These are phyloP conservation scores for Citrus sinensis DNA, from an alignment of 345 rosid species.

Conservation along the genomic window DNA sequence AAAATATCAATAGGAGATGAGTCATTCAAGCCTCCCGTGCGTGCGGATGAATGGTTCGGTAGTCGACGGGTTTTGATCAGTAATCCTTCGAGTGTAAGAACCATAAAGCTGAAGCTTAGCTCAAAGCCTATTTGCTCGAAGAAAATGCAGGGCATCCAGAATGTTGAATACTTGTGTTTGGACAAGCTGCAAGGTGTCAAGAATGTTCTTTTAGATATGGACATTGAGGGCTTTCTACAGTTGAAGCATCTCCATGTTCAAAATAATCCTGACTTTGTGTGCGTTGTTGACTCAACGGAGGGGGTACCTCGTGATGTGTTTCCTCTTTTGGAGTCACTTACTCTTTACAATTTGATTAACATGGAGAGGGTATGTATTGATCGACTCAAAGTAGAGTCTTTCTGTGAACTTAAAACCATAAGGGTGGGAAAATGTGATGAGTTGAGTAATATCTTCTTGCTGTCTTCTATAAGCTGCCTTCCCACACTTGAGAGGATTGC, in stretches of 20 bases:
- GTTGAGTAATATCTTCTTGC: conserved; percentile 10
- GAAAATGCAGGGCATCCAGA: neutral
- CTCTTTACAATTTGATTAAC: neutral
- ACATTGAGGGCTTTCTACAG: neutral
- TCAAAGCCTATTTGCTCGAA: neutral
- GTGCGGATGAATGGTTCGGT: no score
- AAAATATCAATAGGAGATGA: neutral
- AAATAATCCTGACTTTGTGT: neutral
- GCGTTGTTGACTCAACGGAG: neutral
- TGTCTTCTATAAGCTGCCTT: conserved; percentile 6
- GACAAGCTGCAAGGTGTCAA: neutral
- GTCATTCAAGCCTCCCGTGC: neutral
- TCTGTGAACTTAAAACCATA: no score
- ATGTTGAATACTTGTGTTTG: neutral
- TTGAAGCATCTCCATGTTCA: conserved; percentile 3
- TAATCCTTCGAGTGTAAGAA: neutral
- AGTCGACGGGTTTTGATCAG: no score
- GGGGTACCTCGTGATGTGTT: neutral
- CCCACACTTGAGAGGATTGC: conserved; percentile 12
- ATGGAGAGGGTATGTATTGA: no score
- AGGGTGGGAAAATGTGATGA: neutral
- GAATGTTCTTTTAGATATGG: neutral
- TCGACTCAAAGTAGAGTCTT: no score
- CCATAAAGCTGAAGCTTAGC: neutral
- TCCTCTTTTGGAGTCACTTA: conserved; percentile 11